Percentiles rank a stretch among this genome's conserved stretches.
These are phyloP conservation scores for Penicillium decumbens DNA, from an alignment of 2,329 filamentous ascomycete species.

Conservation along the genomic window DNA sequence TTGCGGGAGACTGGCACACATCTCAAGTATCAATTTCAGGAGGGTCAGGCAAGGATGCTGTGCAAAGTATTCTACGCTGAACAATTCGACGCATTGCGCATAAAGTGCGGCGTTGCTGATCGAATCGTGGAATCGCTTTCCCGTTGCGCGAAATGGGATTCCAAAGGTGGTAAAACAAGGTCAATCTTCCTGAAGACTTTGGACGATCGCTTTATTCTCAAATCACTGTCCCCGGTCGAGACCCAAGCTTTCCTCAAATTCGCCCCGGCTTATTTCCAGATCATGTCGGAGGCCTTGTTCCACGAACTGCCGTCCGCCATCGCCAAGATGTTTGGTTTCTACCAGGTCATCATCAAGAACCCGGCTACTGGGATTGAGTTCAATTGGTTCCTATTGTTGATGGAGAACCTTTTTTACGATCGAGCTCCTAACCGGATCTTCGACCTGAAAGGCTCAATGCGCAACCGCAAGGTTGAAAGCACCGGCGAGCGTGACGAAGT, in stretches of 20 bases:
- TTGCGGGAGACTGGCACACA: conserved; percentile 83
- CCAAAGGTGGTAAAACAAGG: conserved; percentile 95
- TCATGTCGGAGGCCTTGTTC: conserved; percentile 95
- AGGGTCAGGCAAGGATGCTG: conserved; percentile 88
- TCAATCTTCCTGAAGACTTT: conserved; percentile 95
- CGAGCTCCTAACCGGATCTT: conserved; percentile 84
- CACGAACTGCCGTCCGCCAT: conserved; percentile 94
- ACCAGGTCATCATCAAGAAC: conserved; percentile 96
- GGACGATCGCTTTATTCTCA: conserved; percentile 89
- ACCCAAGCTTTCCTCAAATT: conserved; percentile 92
- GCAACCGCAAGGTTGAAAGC: conserved; percentile 92
- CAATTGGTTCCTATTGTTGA: conserved; percentile 87
- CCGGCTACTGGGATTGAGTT: conserved; percentile 86
- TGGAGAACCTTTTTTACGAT: conserved; percentile 98
- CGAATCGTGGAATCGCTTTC: conserved; percentile 93
- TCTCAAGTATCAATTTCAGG: conserved; percentile 90
- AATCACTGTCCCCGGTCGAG: conserved; percentile 84
- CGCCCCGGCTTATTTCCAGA: conserved; percentile 92
- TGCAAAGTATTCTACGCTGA: conserved; percentile 99
- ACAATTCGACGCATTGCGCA: conserved; percentile 89
- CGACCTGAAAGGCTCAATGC: conserved; percentile 96
- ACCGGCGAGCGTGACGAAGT: conserved; percentile 97
- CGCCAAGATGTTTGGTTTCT: conserved; percentile 98
- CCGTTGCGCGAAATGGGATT: conserved; percentile 95
- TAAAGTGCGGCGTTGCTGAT: conserved; percentile 88